Conservation (phyloP, 371 early-diverging fungal genomes). For the Syncephalastrum monosporum region DNA sequence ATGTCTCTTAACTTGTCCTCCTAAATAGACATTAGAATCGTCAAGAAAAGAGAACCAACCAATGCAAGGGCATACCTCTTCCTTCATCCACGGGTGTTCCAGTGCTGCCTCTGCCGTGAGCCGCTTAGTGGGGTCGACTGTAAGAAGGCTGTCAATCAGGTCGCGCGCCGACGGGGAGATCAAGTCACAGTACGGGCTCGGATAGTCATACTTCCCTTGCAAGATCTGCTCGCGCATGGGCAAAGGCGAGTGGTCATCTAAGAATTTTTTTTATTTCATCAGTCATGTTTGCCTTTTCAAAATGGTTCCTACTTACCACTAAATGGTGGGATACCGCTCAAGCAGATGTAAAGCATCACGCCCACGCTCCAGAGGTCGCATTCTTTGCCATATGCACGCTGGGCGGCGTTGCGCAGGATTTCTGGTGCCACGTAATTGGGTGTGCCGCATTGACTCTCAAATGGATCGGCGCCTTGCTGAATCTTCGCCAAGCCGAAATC, state of each 20-base stretch:
- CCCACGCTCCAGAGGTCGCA: conserved; percentile 99
- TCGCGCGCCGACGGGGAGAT: conserved; percentile 68
- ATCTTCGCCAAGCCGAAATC: conserved; percentile 95
- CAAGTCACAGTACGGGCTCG: conserved; percentile 80
- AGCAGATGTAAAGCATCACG: conserved; percentile 96
- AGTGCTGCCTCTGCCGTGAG: conserved; percentile 44
- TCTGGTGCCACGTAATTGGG: conserved; percentile 99
- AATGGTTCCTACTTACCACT: conserved; percentile 34
- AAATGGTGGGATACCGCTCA: conserved; percentile 97
- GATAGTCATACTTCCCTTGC: conserved; percentile 77
- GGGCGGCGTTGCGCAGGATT: conserved; percentile 65
- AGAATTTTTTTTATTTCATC: background rate
- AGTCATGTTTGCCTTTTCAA: background rate
- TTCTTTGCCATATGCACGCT: conserved; percentile 76
- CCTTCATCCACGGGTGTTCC: conserved; percentile 1
- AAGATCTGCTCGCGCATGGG: conserved; percentile 67
- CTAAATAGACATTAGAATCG: background rate
- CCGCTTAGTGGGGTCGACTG: conserved; percentile 47
- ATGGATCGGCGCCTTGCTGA: conserved; percentile 52
- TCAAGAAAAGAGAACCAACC: background rate
- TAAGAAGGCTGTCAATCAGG: conserved; percentile 56
- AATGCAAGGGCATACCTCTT: background rate
- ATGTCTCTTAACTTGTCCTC: background rate
- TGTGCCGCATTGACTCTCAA: conserved; percentile 91
- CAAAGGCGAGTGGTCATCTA: conserved; percentile 19